phyloP scores from a whole-genome alignment of 768 basidiomycete species.

The Rubroboletus satanas region DNA sequence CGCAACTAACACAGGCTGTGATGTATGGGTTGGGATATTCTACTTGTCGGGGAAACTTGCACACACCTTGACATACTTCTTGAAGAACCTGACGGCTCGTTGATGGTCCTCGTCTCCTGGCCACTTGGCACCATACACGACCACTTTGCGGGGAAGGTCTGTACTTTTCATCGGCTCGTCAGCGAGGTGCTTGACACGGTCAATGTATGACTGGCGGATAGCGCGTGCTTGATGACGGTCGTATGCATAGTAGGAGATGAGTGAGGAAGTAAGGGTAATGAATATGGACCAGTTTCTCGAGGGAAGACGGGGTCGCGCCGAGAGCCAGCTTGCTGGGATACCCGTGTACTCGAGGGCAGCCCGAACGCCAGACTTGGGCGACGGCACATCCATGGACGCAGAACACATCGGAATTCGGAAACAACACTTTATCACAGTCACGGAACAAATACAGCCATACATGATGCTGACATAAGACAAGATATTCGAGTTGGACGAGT shows the following conservation, averaged over 20 bases:
- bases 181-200: slow-evolving; percentile 74
- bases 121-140: slow-evolving; percentile 86
- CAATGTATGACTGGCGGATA: slow-evolving; percentile 75
- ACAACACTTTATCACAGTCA: slow-evolving; percentile 22
- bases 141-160: slow-evolving; percentile 73
- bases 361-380: slow-evolving; percentile 50
- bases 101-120: slow-evolving; percentile 94
- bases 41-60: slow-evolving; percentile 10
- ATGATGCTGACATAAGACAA: slow-evolving; percentile 18
- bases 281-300: slow-evolving; percentile 96
- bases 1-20: slow-evolving; percentile 87
- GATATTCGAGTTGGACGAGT: neutral
- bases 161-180: slow-evolving; percentile 61
- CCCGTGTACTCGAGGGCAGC: slow-evolving; percentile 66
- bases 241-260: slow-evolving; percentile 74
- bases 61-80: slow-evolving; percentile 94
- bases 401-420: slow-evolving; percentile 21
- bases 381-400: slow-evolving; percentile 10
- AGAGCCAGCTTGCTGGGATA: slow-evolving; percentile 72
- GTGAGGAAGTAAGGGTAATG: slow-evolving; percentile 66
- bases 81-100: slow-evolving; percentile 81
- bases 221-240: slow-evolving; percentile 79
- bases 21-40: slow-evolving; percentile 1
- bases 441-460: slow-evolving; percentile 21
- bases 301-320: slow-evolving; percentile 81